Conservation (phyloP, 2,329 filamentous ascomycete genomes). For the Simplicillium aogashimaense region DNA sequence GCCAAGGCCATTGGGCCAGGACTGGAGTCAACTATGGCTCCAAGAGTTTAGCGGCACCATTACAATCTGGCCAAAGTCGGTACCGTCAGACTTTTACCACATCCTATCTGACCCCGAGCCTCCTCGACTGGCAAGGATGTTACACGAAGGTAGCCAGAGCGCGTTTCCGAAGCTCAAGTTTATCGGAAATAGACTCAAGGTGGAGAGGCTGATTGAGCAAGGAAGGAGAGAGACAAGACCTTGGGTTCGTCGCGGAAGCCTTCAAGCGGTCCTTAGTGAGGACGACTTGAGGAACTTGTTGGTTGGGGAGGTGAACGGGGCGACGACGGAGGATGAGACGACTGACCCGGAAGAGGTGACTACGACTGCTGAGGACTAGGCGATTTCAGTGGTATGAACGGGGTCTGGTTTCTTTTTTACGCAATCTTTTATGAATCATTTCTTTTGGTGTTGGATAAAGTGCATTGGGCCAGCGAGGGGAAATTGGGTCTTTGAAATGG, state of each 20-base stretch:
- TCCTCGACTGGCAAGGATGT: constrained; percentile 71
- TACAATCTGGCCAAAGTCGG: constrained; percentile 87
- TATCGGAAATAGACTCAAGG: constrained; percentile 73
- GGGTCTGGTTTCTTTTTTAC: not conserved
- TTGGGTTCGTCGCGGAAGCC: constrained; percentile 36
- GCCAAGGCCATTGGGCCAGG: constrained; percentile 81
- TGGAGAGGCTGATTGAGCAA: constrained; percentile 61
- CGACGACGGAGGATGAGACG: constrained; percentile 26
- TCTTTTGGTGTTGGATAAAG: too few relatives aligned
- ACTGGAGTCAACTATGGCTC: constrained; percentile 95
- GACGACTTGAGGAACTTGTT: constrained; percentile 46
- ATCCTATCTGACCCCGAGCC: constrained; percentile 79
- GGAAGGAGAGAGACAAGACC: constrained; percentile 45
- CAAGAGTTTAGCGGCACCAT: constrained; percentile 92
- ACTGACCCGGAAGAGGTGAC: constrained; percentile 11
- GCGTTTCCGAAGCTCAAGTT: constrained; percentile 90
- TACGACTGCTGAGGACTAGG: constrained; percentile 16
- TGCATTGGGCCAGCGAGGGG: too few relatives aligned
- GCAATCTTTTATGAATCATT: too few relatives aligned
- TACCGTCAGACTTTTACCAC: constrained; percentile 69
- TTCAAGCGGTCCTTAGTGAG: constrained; percentile 52
- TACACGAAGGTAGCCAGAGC: constrained; percentile 81
- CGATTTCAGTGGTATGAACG: constrained; percentile 5
- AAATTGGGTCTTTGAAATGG: too few relatives aligned
- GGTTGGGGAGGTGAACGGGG: constrained; percentile 19